Evolutionary conservation across 495 filamentous ascomycete species (phyloP).

Genomic region (Penicillium manginii): DNA sequence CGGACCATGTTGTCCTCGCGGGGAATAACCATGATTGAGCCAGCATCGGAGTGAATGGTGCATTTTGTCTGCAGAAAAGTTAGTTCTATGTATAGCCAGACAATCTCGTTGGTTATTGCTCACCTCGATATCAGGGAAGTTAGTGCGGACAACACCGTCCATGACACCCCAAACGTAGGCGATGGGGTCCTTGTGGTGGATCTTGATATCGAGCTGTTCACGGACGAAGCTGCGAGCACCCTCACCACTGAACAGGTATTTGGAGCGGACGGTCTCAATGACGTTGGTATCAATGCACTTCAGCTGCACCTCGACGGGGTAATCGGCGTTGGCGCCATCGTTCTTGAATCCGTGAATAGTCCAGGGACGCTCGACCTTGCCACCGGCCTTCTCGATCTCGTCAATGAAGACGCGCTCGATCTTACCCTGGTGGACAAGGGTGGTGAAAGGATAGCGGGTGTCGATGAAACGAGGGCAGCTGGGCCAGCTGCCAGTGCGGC

Average conservation of each 20-base stretch:
- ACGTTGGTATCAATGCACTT: constrained; percentile 74
- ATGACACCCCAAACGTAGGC: constrained; percentile 81
- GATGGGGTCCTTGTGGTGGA: constrained; percentile 67
- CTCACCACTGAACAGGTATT: constrained; percentile 69
- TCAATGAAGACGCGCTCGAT: constrained; percentile 68
- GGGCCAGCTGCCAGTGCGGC: constrained; percentile 64
- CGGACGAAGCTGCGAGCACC: constrained; percentile 67
- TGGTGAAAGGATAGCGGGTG: constrained; percentile 68
- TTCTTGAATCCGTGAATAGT: constrained; percentile 64
- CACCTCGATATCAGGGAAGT: constrained; percentile 83
- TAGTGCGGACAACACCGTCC: constrained; percentile 76
- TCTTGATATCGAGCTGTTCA: constrained; percentile 60
- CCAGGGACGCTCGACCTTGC: constrained; percentile 63
- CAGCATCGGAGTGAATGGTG: constrained; percentile 68
- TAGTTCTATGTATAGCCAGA: not conserved
- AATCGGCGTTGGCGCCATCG: constrained; percentile 55
- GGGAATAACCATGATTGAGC: constrained; percentile 79
- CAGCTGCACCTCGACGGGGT: constrained; percentile 70
- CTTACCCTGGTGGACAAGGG: constrained; percentile 65
- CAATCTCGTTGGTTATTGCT: constrained; percentile 6
- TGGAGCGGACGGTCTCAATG: constrained; percentile 64
- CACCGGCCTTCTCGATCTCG: constrained; percentile 63
- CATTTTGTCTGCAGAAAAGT: constrained; percentile 79
- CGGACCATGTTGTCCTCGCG: constrained; percentile 79
- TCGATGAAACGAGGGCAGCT: constrained; percentile 68